Evolutionary conservation across 805 yeast species (phyloP).

Genomic region (Barnettozyma pratensis): DNA sequence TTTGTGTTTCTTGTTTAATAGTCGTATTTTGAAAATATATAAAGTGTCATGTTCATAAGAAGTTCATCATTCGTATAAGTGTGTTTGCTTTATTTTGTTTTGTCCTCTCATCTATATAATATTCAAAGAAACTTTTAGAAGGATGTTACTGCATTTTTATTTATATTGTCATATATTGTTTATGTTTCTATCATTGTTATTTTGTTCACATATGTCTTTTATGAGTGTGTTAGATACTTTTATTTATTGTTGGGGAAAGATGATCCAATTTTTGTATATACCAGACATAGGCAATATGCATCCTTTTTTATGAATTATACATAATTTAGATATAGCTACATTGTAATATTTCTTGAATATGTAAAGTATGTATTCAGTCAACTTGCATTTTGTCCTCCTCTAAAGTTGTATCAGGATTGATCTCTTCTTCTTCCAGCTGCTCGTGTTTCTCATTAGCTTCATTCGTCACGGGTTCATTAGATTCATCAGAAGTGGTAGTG

Average conservation of each 20-base stretch:
- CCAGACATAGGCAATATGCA: slow-evolving; percentile 3
- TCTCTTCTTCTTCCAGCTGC: slow-evolving; percentile 14
- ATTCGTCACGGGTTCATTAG: slow-evolving; percentile 7
- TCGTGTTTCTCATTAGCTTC: slow-evolving; percentile 26
- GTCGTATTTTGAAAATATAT: not conserved
- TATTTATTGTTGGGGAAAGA: not conserved
- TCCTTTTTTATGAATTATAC: slow-evolving; percentile 1
- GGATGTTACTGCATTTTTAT: too few species aligned
- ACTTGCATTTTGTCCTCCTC: slow-evolving; percentile 24
- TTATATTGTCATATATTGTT: too few species aligned
- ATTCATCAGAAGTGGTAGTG: too few species aligned
- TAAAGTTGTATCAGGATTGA: slow-evolving; percentile 11
- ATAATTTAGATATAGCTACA: not conserved
- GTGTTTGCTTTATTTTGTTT: too few species aligned
- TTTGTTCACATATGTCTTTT: not conserved
- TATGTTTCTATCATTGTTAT: not conserved
- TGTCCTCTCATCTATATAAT: too few species aligned
- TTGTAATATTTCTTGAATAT: too few species aligned
- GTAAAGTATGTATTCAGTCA: slow-evolving; percentile 4
- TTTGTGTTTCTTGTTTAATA: slow-evolving; percentile 4
- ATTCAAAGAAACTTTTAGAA: too few species aligned
- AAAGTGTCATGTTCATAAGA: not conserved
- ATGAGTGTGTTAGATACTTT: not conserved
- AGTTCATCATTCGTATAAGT: too few species aligned
- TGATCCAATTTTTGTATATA: not conserved